Conservation (phyloP, 768 basidiomycete species). For the Gloeostereum incarnatum region DNA sequence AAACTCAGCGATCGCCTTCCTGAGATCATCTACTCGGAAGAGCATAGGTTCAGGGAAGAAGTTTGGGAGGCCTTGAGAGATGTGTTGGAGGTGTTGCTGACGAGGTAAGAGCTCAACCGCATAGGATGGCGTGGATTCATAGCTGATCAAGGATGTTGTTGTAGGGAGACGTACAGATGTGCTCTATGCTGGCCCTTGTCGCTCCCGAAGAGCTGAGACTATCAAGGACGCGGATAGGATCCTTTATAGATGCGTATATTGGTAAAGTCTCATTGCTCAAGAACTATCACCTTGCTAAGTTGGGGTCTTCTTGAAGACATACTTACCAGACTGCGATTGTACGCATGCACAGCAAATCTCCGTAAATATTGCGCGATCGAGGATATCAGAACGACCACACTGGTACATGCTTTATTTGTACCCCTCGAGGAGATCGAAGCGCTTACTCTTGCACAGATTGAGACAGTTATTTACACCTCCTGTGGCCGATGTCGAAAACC, state of each 20-base stretch:
- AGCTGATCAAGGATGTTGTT: constrained; percentile 6
- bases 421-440: background rate
- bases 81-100: constrained; percentile 54
- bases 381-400: constrained; percentile 40
- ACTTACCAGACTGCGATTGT: constrained; percentile 49
- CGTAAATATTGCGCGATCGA: constrained; percentile 52
- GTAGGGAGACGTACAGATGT: constrained; percentile 77
- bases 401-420: constrained; percentile 27
- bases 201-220: constrained; percentile 50
- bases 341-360: constrained; percentile 64
- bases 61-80: constrained; percentile 49
- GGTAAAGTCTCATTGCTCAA: constrained; percentile 31
- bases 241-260: constrained; percentile 65
- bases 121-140: background rate
- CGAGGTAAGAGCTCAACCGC: constrained; percentile 28
- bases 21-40: constrained; percentile 38
- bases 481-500: constrained; percentile 63
- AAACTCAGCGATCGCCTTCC: too few species aligned
- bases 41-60: constrained; percentile 38
- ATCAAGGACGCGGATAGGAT: constrained; percentile 27
- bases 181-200: constrained; percentile 59
- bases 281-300: too few species aligned
- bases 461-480: constrained; percentile 61
- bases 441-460: constrained; percentile 32
- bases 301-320: constrained; percentile 53